Percentiles rank a stretch among this genome's conserved stretches.
Conservation (phyloP, 2,329 filamentous ascomycete genomes). For the Camptophora hylomeconis region DNA sequence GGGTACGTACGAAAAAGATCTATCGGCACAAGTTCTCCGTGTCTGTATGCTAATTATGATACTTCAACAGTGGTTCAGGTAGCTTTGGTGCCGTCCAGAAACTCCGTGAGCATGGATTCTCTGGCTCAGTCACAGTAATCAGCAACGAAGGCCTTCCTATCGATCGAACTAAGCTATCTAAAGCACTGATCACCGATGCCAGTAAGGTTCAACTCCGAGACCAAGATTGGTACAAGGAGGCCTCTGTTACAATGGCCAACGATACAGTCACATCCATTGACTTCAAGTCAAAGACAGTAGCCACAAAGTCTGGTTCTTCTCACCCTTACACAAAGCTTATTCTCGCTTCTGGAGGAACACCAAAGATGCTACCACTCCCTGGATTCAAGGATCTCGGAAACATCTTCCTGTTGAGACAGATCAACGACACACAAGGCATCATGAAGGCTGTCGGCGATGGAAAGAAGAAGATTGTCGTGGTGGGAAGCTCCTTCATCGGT, state of each 20-base stretch:
- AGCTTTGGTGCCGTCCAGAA: constrained; percentile 70
- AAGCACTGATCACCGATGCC: constrained; percentile 72
- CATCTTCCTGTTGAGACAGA: constrained; percentile 68
- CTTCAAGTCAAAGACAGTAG: constrained; percentile 58
- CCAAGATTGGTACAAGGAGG: constrained; percentile 60
- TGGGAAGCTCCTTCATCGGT: constrained; percentile 92
- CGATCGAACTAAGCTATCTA: constrained; percentile 90
- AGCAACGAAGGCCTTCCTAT: constrained; percentile 77
- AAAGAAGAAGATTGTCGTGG: constrained; percentile 80
- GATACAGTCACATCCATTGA: constrained; percentile 61
- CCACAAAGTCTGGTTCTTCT: constrained; percentile 61
- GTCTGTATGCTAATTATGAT: constrained; percentile 7
- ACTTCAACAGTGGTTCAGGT: constrained; percentile 54
- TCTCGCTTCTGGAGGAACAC: constrained; percentile 72
- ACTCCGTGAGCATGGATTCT: constrained; percentile 68
- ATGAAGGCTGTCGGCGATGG: constrained; percentile 62
- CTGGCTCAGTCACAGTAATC: constrained; percentile 68
- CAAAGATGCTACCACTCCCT: constrained; percentile 61
- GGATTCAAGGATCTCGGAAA: constrained; percentile 80
- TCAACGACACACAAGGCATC: constrained; percentile 69
- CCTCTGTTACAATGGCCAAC: constrained; percentile 42
- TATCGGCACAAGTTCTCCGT: too few species aligned
- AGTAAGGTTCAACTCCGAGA: constrained; percentile 67
- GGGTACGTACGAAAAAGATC: constrained; percentile 32
- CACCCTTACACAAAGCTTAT: constrained; percentile 76